Evolutionary conservation across 306 rosid genomes (phyloP).

Genomic region (Casuarina equisetifolia): DNA sequence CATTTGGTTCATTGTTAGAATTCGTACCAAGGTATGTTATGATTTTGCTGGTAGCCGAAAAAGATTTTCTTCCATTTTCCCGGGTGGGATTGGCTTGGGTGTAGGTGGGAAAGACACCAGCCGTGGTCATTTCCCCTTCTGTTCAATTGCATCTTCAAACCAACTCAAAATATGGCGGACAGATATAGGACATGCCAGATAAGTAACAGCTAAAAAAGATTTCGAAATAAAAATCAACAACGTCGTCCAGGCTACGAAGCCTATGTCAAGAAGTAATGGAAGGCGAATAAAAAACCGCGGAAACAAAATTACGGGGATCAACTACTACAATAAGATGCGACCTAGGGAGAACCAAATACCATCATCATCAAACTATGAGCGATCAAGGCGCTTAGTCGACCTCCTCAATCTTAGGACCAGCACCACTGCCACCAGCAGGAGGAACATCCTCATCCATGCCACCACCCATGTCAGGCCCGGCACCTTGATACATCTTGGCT

Average conservation of each 20-base stretch:
- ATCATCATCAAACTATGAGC: background rate
- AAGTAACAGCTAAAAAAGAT: too few species aligned
- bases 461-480: conserved; percentile 42
- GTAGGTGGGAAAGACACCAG: background rate
- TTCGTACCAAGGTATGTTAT: background rate
- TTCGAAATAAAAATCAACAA: background rate
- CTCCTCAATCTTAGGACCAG: conserved; percentile 82
- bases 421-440: conserved; percentile 56
- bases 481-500: conserved; percentile 80
- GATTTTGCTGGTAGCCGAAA: background rate
- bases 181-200: too few species aligned
- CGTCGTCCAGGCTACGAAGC: too few species aligned
- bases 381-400: conserved; percentile 43
- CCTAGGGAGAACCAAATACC: background rate
- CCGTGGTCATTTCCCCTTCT: too few species aligned
- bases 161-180: too few species aligned
- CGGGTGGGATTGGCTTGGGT: too few species aligned
- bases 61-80: background rate
- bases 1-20: background rate
- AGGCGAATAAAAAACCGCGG: background rate
- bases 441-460: conserved; percentile 50
- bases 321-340: background rate
- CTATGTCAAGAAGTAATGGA: too few species aligned
- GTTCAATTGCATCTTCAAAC: too few species aligned
- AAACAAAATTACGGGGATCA: background rate